Base-by-base conservation (phyloP, 2,329 filamentous ascomycete genomes). In the Claviceps sp. region DNA sequence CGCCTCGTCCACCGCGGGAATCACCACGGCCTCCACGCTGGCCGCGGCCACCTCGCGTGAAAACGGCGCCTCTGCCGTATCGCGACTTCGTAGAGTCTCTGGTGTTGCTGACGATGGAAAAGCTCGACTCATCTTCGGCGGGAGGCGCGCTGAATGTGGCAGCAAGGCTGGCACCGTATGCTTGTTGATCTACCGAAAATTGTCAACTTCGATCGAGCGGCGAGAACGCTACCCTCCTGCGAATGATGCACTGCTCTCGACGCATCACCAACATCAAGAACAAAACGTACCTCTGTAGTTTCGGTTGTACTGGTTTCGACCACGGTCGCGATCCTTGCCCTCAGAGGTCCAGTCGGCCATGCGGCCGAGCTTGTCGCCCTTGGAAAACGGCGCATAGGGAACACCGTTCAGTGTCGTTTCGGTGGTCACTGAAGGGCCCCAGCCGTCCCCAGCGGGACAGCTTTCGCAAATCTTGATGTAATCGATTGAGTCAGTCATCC, bases 291-390 rank as follows among this genome's bases (percentile, higher is more conserved):
- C 90, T 81, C 93, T 84, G 72, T 86, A 96, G 70, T 90, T 93
- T 61, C 91, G 80, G 70, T 91, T 89, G 71, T 95, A 97, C 66
- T 93, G 87, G 69, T 87, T 83, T 66, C 91, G 78, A 56, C 86
- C 85, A 55, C 82, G 77, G 61, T 84, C 80, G 63, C 89, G 76
- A 55, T 93, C 88, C 73, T 96, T 96, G 68, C 87, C 83, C 66
- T 96, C 93, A 47, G 82, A 66, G 18, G 90, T 95, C 93, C 93
- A 98, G 76, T 98, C 93, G 55, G 93, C 93, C 90, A 98, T 97
- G 69, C 93, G 90, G 65, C 93, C 93, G 55, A 98, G 78, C 79
- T 96, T 97, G 76, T 98, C 93, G 67, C 89, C 89, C 73, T 98
- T 98, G 60, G 90, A 96, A 77, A 93, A 98, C 55, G 93, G 93